Conservation (phyloP, 306 rosid species). For the Alnus rubra region DNA sequence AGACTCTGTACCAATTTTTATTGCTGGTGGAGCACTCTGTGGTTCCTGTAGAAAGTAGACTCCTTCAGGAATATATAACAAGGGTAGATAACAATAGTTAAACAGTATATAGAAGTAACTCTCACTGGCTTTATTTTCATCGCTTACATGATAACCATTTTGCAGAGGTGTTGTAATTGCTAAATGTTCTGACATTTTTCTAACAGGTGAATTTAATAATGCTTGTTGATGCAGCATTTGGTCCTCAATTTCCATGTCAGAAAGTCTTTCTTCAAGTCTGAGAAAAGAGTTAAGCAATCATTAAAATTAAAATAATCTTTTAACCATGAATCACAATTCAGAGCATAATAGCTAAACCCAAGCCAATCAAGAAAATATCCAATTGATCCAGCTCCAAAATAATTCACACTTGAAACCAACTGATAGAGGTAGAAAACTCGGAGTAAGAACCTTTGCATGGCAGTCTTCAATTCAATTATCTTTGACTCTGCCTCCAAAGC, state of each 20-base stretch:
- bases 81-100: conserved; percentile 15
- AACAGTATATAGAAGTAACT: conserved; percentile 23
- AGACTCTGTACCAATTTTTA: conserved; percentile 59
- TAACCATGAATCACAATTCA: neutral
- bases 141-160: conserved; percentile 76
- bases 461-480: conserved; percentile 77
- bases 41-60: conserved; percentile 45
- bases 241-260: conserved; percentile 86
- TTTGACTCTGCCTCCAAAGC: conserved; percentile 70
- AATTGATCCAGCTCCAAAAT: neutral
- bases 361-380: neutral
- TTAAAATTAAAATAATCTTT: conserved; percentile 18
- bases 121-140: conserved; percentile 17
- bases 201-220: conserved; percentile 58
- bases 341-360: neutral
- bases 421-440: conserved; percentile 18
- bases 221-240: conserved; percentile 73
- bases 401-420: neutral
- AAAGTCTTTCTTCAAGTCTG: conserved; percentile 87
- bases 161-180: conserved; percentile 38
- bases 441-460: conserved; percentile 71
- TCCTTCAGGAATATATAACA: conserved; percentile 27
- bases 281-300: conserved; percentile 13
- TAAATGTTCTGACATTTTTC: conserved; percentile 56
- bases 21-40: conserved; percentile 36